Evolutionary conservation across 345 rosid species (phyloP).

Genomic region (Eucalyptus polybractea): DNA sequence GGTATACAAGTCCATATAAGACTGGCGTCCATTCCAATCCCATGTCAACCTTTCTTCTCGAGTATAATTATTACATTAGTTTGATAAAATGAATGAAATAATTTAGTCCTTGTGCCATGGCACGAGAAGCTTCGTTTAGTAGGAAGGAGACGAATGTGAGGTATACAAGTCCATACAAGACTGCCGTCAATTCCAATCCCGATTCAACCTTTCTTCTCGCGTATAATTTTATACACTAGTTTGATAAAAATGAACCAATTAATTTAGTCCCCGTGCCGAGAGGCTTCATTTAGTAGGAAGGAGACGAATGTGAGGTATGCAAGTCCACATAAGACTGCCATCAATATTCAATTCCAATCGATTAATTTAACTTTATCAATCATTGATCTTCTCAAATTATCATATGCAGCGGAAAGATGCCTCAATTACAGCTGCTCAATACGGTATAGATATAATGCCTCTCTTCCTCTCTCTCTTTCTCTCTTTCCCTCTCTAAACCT

Average conservation of each 20-base stretch:
- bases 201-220: too few relatives aligned
- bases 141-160: too few relatives aligned
- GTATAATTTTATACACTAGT: too few relatives aligned
- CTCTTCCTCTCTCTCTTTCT: too few relatives aligned
- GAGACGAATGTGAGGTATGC: neutral
- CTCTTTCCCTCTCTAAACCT: accelerated
- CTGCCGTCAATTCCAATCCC: too few relatives aligned
- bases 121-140: too few relatives aligned
- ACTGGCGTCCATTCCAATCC: neutral
- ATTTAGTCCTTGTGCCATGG: too few relatives aligned
- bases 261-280: too few relatives aligned
- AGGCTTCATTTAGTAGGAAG: neutral
- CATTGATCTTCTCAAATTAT: neutral
- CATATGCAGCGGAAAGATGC: neutral
- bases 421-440: neutral
- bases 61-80: neutral
- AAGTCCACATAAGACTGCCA: neutral
- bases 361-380: neutral
- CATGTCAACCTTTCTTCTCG: neutral
- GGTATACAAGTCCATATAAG: neutral
- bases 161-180: too few relatives aligned
- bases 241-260: too few relatives aligned
- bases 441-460: too few relatives aligned
- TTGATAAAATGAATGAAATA: too few relatives aligned
- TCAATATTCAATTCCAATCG: neutral